These are phyloP conservation scores for Pseudogymnoascus sp. DNA, from an alignment of 2,329 filamentous ascomycete genomes.

Conservation along the genomic window DNA sequence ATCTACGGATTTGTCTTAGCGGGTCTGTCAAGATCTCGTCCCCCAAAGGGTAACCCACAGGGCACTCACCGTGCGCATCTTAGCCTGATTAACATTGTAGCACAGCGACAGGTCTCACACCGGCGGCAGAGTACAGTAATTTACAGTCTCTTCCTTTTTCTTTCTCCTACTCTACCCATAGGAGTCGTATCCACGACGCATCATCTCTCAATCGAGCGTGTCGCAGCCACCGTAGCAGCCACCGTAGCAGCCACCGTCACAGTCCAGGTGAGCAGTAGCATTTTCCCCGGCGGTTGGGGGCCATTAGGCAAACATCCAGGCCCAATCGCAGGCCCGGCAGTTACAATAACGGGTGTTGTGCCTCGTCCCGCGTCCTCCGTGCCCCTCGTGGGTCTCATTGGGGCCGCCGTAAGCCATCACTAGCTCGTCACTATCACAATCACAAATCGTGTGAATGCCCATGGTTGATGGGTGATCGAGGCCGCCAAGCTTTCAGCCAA, in stretches of 20 bases:
- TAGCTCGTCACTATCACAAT: not conserved
- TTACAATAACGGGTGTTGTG: not conserved
- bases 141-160: too few relatives aligned
- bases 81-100: not conserved
- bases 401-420: not conserved
- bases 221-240: not conserved
- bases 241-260: not conserved
- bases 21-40: not conserved
- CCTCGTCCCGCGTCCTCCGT: not conserved
- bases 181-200: not conserved
- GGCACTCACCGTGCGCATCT: not conserved
- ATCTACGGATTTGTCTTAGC: not conserved
- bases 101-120: not conserved
- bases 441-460: not conserved
- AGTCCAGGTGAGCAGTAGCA: not conserved
- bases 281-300: not conserved
- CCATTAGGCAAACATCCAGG: not conserved
- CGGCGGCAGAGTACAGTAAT: not conserved
- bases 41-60: not conserved
- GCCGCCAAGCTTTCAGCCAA: not conserved
- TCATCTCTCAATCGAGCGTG: not conserved
- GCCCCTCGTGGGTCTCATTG: constrained; percentile 2
- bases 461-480: not conserved
- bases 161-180: not conserved
- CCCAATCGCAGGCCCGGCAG: not conserved